Evolutionary conservation across 352 stramenopile species (phyloP).

Genomic region (Globisporangium cystogenes): DNA sequence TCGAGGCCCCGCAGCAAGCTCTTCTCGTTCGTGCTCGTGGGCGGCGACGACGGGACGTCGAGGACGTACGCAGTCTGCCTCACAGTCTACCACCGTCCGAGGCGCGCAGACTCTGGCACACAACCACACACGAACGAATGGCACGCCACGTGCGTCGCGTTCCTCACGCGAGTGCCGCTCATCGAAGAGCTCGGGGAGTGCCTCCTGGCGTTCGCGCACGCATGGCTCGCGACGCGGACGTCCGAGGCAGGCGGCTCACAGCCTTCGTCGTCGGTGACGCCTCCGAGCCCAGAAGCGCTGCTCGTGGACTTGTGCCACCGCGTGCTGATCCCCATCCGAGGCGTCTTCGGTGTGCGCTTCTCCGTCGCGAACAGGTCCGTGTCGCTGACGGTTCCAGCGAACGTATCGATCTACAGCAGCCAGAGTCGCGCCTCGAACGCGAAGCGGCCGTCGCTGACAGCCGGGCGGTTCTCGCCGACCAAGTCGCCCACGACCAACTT

Average conservation of each 20-base stretch:
- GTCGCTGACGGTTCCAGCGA: conserved; percentile 41
- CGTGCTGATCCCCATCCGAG: conserved; percentile 54
- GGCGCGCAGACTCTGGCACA: background rate
- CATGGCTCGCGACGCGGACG: conserved; percentile 31
- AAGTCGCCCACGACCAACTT: conserved; percentile 38
- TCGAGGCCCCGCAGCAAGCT: conserved; percentile 41
- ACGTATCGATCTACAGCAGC: conserved; percentile 44
- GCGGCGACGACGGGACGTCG: conserved; percentile 63
- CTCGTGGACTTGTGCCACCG: conserved; percentile 49
- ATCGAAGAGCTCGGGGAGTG: conserved; percentile 47
- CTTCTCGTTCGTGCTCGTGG: conserved; percentile 80
- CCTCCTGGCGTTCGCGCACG: conserved; percentile 43
- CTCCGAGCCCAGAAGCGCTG: conserved; percentile 19
- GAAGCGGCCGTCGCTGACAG: conserved; percentile 1
- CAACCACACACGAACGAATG: conserved; percentile 26
- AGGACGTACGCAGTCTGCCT: conserved; percentile 68
- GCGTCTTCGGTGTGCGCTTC: conserved; percentile 62
- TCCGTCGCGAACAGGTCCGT: conserved; percentile 26
- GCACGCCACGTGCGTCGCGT: conserved; percentile 64
- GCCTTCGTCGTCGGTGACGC: background rate
- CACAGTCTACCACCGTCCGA: conserved; percentile 55
- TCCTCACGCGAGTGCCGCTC: conserved; percentile 65
- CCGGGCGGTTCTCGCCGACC: conserved; percentile 27
- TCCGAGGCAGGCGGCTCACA: background rate
- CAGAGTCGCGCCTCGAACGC: conserved; percentile 4